Evolutionary conservation across 2,329 filamentous ascomycete genomes (phyloP).

Genomic region (Scleromitrula shiraiana): DNA sequence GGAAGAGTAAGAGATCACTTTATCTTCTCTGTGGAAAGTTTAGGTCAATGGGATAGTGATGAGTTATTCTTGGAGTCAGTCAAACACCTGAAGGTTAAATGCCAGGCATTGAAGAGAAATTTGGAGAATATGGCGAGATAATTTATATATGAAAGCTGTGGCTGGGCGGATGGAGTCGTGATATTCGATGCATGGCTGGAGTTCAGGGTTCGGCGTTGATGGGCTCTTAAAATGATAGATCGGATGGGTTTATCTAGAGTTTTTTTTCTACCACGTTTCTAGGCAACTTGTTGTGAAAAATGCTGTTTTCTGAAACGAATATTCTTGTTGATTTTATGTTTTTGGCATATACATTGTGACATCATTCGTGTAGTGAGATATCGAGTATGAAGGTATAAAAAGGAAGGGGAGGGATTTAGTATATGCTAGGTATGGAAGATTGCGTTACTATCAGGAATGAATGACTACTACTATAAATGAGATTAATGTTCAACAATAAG

Average conservation of each 20-base stretch:
- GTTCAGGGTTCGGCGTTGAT: slow-evolving; percentile 26
- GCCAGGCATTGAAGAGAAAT: slow-evolving; percentile 62
- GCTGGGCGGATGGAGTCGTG: slow-evolving; percentile 1
- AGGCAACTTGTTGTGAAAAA: neutral
- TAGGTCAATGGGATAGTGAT: slow-evolving; percentile 91
- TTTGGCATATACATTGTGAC: too few relatives aligned
- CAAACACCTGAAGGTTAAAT: slow-evolving; percentile 79
- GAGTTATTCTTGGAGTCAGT: slow-evolving; percentile 87
- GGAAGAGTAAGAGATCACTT: slow-evolving; percentile 90
- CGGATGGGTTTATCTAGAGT: neutral
- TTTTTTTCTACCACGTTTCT: slow-evolving; percentile 14
- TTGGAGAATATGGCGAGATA: slow-evolving; percentile 53
- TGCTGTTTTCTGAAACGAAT: too few relatives aligned
- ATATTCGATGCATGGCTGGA: slow-evolving; percentile 23
- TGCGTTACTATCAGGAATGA: too few relatives aligned
- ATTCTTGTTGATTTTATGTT: too few relatives aligned
- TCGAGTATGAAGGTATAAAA: too few relatives aligned
- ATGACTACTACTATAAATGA: too few relatives aligned
- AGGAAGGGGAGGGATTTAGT: too few relatives aligned
- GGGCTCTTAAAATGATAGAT: slow-evolving; percentile 14
- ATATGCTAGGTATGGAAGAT: too few relatives aligned
- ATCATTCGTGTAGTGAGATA: too few relatives aligned
- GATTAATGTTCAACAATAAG: too few relatives aligned
- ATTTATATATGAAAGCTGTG: neutral
- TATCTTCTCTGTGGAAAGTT: slow-evolving; percentile 92